A percentile compares a stretch with the other conserved stretches of the same genome.
phyloP scores from a whole-genome alignment of 2,329 filamentous ascomycete genomes.

The Diplodia seriata region DNA sequence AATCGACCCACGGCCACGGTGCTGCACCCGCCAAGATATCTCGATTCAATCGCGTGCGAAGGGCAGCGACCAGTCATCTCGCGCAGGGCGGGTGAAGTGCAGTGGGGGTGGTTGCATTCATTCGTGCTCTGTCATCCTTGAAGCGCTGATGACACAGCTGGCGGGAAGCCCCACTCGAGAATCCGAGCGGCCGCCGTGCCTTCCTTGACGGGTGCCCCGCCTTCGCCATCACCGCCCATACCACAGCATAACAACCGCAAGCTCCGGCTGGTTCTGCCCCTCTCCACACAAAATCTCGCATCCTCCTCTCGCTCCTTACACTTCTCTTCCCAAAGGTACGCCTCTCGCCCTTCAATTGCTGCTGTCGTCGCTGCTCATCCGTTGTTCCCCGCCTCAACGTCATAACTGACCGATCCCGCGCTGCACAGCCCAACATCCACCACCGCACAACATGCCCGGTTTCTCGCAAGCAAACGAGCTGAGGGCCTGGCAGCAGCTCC shows the following conservation, averaged over 20 bases:
- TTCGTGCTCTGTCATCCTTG: conserved; percentile 24
- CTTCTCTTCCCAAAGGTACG: conserved; percentile 6
- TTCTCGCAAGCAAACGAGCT: conserved; percentile 88
- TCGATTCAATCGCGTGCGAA: neutral
- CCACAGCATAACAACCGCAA: conserved; percentile 10
- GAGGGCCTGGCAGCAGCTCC: conserved; percentile 86
- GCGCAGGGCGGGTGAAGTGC: neutral
- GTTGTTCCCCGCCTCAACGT: conserved; percentile 24
- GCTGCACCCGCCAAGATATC: neutral
- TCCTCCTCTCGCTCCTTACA: neutral
- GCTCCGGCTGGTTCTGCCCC: conserved; percentile 18
- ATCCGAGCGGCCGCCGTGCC: conserved; percentile 22
- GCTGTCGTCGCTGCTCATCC: neutral
- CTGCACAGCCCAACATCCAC: conserved; percentile 23
- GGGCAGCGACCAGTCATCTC: neutral
- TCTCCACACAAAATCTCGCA: neutral
- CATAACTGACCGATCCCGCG: conserved; percentile 29
- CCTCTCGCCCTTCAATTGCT: conserved; percentile 10
- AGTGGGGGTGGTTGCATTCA: neutral
- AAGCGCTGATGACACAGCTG: conserved; percentile 24
- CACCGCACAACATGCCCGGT: conserved; percentile 56
- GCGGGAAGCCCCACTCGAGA: conserved; percentile 17
- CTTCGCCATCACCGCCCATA: conserved; percentile 4
- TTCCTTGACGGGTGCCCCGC: conserved; percentile 14
- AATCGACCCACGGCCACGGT: neutral